Conservation (phyloP, 257 asterid genomes). For the Penstemon barbatus region DNA sequence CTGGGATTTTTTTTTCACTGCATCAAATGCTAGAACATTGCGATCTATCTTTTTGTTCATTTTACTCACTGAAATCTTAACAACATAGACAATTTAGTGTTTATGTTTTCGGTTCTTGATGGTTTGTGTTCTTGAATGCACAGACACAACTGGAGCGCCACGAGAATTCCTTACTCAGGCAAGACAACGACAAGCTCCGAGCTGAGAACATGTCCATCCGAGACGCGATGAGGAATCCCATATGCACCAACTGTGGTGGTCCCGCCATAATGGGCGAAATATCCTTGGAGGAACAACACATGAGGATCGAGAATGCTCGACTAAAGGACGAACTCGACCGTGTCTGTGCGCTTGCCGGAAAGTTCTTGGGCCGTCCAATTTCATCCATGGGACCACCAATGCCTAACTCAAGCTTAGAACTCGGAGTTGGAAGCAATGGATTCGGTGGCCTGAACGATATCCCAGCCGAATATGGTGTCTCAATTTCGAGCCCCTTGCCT, state of each 20-base stretch:
- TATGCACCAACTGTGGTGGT: conserved; percentile 62
- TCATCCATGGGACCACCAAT: conserved; percentile 29
- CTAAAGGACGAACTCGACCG: conserved; percentile 59
- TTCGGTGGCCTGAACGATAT: conserved; percentile 36
- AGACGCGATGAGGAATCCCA: conserved; percentile 55
- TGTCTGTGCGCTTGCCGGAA: conserved; percentile 46
- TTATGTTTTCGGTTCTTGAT: not conserved
- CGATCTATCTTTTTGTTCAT: too few relatives aligned
- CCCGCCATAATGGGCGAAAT: conserved; percentile 55
- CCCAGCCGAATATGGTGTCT: conserved; percentile 43
- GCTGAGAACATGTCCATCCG: conserved; percentile 55
- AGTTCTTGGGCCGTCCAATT: conserved; percentile 48
- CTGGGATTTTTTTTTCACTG: too few relatives aligned
- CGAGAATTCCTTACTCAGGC: conserved; percentile 52
- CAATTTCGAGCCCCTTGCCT: conserved; percentile 36
- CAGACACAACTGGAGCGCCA: conserved; percentile 64
- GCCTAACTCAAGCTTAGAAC: conserved; percentile 60
- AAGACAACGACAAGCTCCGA: conserved; percentile 63
- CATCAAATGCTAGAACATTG: too few relatives aligned
- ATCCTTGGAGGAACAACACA: conserved; percentile 58
- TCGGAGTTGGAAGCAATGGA: conserved; percentile 64
- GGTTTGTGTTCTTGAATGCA: not conserved
- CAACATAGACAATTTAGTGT: too few relatives aligned
- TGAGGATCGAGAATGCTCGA: conserved; percentile 52
- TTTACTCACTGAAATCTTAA: too few relatives aligned